phyloP scores from a whole-genome alignment of 129 eudicot genomes.

The Lonicera japonica region DNA sequence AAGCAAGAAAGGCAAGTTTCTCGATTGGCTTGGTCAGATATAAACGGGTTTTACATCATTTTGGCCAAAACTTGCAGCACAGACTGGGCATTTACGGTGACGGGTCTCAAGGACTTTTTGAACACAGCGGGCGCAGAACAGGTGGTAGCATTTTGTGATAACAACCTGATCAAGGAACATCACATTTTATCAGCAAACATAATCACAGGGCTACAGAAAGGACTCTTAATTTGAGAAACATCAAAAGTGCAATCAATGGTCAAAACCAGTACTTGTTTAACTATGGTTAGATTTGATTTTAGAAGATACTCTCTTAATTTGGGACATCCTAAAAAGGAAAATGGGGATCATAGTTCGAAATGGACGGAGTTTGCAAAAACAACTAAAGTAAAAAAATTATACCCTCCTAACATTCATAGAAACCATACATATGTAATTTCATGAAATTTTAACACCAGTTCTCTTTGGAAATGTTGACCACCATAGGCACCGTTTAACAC shows the following conservation, averaged over 20 bases:
- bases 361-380: not conserved
- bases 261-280: no score
- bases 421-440: no score
- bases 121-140: slow-evolving; percentile 72
- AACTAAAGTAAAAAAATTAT: no score
- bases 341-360: no score
- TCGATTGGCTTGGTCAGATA: slow-evolving; percentile 32
- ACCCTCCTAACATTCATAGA: no score
- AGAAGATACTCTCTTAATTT: no score
- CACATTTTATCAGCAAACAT: slow-evolving; percentile 1
- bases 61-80: slow-evolving; percentile 82
- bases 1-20: not conserved
- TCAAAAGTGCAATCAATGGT: not conserved
- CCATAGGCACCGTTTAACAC: no score
- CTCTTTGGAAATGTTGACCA: no score
- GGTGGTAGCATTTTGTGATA: slow-evolving; percentile 92
- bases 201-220: not conserved
- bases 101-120: slow-evolving; percentile 69
- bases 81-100: slow-evolving; percentile 82
- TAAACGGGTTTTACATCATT: slow-evolving; percentile 94
- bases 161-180: slow-evolving; percentile 64
- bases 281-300: no score
- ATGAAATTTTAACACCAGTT: no score
- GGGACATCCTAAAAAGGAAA: no score
- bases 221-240: not conserved